phyloP scores from a whole-genome alignment of 106 monocot species.

The Narthecium ossifragum region DNA sequence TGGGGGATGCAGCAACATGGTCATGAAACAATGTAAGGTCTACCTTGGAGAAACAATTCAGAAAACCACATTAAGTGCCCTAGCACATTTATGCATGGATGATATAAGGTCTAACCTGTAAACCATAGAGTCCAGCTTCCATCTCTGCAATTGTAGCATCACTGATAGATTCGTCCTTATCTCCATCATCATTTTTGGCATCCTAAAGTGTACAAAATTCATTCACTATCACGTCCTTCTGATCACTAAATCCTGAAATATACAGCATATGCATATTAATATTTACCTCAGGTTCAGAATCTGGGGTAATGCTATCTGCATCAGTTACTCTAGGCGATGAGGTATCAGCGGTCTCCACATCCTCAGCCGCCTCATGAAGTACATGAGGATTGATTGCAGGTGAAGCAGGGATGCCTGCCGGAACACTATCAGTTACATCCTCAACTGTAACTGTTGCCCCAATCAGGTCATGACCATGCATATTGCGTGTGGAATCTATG shows the following conservation, averaged over 20 bases:
- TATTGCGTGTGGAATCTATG: not conserved
- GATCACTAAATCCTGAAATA: too few species aligned
- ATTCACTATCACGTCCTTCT: not conserved
- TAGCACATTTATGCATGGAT: too few species aligned
- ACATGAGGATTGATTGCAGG: constrained; percentile 43
- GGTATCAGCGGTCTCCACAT: constrained; percentile 12
- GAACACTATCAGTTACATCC: constrained; percentile 69
- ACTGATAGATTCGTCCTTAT: constrained; percentile 41
- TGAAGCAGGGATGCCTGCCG: constrained; percentile 29
- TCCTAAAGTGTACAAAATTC: constrained; percentile 22
- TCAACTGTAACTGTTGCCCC: constrained; percentile 42
- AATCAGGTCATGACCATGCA: constrained; percentile 7
- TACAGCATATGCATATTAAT: too few species aligned
- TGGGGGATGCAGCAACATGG: too few species aligned
- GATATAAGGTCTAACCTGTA: constrained; percentile 78
- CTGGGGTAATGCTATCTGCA: constrained; percentile 21
- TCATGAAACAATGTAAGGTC: too few species aligned
- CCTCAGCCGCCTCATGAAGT: constrained; percentile 30
- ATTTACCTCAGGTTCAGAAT: constrained; percentile 44
- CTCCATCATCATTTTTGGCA: constrained; percentile 30
- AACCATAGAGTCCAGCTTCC: constrained; percentile 86
- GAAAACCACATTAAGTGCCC: too few species aligned
- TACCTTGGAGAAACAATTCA: not conserved
- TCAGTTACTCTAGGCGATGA: constrained; percentile 20
- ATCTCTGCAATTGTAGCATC: constrained; percentile 73